Base-by-base conservation (phyloP, 148 eudicot species). In the Camellia granthamiana region DNA sequence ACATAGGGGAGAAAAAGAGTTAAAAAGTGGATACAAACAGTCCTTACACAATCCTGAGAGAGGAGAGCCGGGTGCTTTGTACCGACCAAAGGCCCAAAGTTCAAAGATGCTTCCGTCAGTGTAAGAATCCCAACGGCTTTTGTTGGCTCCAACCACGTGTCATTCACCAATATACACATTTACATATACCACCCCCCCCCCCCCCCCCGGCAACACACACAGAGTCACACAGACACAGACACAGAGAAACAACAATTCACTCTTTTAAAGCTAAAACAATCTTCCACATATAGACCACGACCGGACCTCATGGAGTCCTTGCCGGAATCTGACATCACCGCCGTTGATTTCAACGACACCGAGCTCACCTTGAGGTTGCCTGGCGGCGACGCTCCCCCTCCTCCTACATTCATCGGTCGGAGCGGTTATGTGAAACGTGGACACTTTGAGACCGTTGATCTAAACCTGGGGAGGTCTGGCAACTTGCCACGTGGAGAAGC, bases 281-380 rank as follows among this genome's bases (percentile, higher is more conserved):
- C 4, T 59, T 14, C 8, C 62, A 11, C 15, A 51, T 9, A 51
- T 9, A 51, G 9, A 5, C 54, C 6, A 46, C 70, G 46, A 41
- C 70, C 70, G 44, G 70, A 66, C 4, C 41, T 11, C 70, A 44
- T 15, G 72, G 72, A 69, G 72, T 15, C 7, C 10, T 10, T 11
- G 72, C 54, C 21, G 52, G 52, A 69, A 42, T 43, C 51, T 42
- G 51, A 44, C 19, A 16, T 16, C 72, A 18, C 72, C 72, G 8
- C 11, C 72, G 8, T 44, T 6, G 44, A 44, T 21, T 69, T 69
- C 72, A 15, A 69, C 72, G 72, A 69, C 51, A 69, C 72, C 2
- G 51, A 69, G 72, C 72, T 69, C 30, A 69, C 72, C 52, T 44
- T 69, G 3, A n/a, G 72, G 3, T 16, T 69, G 6, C 72, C 72